A percentile compares a stretch with the other conserved stretches of the same genome.
Evolutionary conservation across 148 eudicot genomes (phyloP).

Genomic region (Nepenthes gracilis): DNA sequence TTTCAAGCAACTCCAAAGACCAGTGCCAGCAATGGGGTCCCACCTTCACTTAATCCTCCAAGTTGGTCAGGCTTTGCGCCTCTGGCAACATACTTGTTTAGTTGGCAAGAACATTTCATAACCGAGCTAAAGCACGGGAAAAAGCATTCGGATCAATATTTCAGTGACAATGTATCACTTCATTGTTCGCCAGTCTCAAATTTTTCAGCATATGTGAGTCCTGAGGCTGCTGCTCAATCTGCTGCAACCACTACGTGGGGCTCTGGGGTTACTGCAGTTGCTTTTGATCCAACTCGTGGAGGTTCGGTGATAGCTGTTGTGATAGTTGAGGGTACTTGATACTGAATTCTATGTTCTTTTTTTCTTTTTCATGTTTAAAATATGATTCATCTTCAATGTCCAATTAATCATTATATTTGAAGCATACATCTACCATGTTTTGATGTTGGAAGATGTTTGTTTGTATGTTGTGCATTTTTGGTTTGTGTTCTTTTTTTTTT

Average conservation of each 20-base stretch:
- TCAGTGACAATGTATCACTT: slow-evolving; percentile 52
- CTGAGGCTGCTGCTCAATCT: slow-evolving; percentile 93
- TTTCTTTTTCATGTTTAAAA: background rate
- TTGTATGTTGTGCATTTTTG: background rate
- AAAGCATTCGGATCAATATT: slow-evolving; percentile 61
- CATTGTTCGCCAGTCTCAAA: slow-evolving; percentile 97
- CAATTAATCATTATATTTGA: background rate
- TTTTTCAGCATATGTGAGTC: slow-evolving; percentile 97
- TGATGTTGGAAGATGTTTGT: background rate
- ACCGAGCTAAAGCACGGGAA: slow-evolving; percentile 81
- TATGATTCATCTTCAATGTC: background rate
- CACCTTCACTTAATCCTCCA: slow-evolving; percentile 85
- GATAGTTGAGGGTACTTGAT: slow-evolving; percentile 78
- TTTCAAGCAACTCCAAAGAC: slow-evolving; percentile 79
- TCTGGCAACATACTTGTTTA: slow-evolving; percentile 79
- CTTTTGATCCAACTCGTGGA: slow-evolving; percentile 98
- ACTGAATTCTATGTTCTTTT: slow-evolving; percentile 1
- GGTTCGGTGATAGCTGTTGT: slow-evolving; percentile 96
- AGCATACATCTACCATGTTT: too few species aligned
- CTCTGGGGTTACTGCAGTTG: slow-evolving; percentile 98
- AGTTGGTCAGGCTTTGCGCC: slow-evolving; percentile 94
- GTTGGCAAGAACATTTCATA: slow-evolving; percentile 82
- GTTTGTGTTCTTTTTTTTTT: background rate
- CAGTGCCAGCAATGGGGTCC: slow-evolving; percentile 40
- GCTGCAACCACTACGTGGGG: slow-evolving; percentile 99